Base-by-base conservation (phyloP, 2,329 filamentous ascomycete species). In the Helminthosporium solani region DNA sequence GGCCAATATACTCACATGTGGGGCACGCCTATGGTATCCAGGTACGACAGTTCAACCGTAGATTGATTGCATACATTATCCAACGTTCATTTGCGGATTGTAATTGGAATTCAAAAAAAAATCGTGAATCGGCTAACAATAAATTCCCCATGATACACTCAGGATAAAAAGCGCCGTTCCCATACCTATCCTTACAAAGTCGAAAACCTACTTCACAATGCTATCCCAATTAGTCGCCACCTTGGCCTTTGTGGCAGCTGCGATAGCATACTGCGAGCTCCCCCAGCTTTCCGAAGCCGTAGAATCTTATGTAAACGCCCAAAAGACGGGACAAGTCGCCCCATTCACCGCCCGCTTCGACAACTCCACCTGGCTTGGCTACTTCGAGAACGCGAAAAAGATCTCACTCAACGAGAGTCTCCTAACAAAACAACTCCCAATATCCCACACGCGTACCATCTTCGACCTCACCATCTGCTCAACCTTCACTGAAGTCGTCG, bases 301-400 rank as follows among this genome's bases (percentile, higher is more conserved):
- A 8, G 43, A 54, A 16, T 34, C 47, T 0, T 63, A 63, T 42
- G 44, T 63, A 28, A 15, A 38, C 6, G 38, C 57, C 3, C 60
- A 61, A 50, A 48, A 18, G 3, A 45, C 14, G 25, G 60, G 60
- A 18, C 30, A 57, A 31, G 33, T 31, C 25, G 6, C 40, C 33
- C 11, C 23, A 21, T 47, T 61, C 50, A 54, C 44, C 14, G 19
- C 59, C 2, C 47, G 41, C 31, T 57, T 62, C 48, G 53, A 57
- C 47, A 64, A 61, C 40, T 47, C 49, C 38, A 64, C 57, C 36
- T 61, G 55, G 54, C 50, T 57, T 14, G 57, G 57, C n/a, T 64
- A 64, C 48, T 56, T 43, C 37, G 59, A 64, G 34, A 64, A 64
- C 38, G 28, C 40, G n/a, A 28, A 47, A 18, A 57, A 57, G 27